Evolutionary conservation across 441 rosid species (phyloP).

Genomic region (Euphorbia corollata): DNA sequence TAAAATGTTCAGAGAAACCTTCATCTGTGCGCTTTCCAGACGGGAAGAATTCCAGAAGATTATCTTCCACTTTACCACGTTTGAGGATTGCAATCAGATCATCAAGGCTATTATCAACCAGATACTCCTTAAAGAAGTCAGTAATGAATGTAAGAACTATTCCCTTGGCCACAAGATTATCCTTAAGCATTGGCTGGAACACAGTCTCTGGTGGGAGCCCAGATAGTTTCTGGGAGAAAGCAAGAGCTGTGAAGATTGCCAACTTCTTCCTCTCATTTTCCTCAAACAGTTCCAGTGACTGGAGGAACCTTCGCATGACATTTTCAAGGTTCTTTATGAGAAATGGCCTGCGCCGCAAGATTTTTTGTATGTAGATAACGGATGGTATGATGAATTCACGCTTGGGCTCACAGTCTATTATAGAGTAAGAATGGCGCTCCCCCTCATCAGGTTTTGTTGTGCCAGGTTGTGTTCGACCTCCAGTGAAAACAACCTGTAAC

Average conservation of each 20-base stretch:
- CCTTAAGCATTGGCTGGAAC: conserved; percentile 93
- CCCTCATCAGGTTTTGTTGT: conserved; percentile 98
- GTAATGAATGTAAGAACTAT: conserved; percentile 88
- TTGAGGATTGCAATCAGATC: conserved; percentile 85
- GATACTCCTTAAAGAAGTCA: conserved; percentile 89
- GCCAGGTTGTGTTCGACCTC: conserved; percentile 98
- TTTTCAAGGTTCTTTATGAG: conserved; percentile 96
- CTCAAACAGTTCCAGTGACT: conserved; percentile 93
- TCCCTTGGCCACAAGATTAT: conserved; percentile 96
- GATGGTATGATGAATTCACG: conserved; percentile 78
- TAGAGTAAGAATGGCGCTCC: conserved; percentile 82
- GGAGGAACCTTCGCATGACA: conserved; percentile 85
- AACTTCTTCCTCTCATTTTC: conserved; percentile 97
- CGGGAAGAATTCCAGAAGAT: conserved; percentile 77
- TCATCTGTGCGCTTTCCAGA: conserved; percentile 79
- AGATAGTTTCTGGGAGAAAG: conserved; percentile 93
- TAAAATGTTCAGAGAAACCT: conserved; percentile 92
- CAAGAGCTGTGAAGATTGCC: conserved; percentile 94
- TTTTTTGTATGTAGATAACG: conserved; percentile 82
- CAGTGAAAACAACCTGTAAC: conserved; percentile 78
- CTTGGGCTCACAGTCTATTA: conserved; percentile 78
- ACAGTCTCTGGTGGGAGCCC: conserved; percentile 97
- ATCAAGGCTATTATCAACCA: conserved; percentile 91
- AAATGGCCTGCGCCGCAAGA: conserved; percentile 80
- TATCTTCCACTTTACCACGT: conserved; percentile 92